Base-by-base conservation (phyloP, 2,329 filamentous ascomycete genomes). In the Fusarium sp. region DNA sequence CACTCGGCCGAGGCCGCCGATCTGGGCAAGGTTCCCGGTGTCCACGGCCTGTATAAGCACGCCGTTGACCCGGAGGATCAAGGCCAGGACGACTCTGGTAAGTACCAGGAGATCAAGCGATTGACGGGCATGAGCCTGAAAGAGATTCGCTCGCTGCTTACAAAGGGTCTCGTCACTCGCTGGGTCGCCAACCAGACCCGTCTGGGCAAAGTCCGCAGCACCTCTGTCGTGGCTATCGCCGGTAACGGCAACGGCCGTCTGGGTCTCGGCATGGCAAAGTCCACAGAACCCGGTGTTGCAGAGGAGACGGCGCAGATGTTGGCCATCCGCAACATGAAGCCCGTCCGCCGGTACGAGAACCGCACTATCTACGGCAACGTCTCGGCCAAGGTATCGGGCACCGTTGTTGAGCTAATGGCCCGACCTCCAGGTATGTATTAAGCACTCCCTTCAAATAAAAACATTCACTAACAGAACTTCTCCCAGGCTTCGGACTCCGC, bases 281-380 rank as follows among this genome's bases (percentile, higher is more conserved):
- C 93, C 11, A 90, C 92, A 32, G 95, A 98, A 83, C 79, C 86
- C 1, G 85, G 87, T 35, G 90, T 94, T 68, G 94, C 94, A 1
- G 82, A 85, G 43, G 85, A 88, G 73, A 95, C 97, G 85, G 93
- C 95, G 52, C 90, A 90, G 83, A 90, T 95, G 85, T 88, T 92
- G 74, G 96, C 97, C 27, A 94, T 98, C 77, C 89, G 93, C 80
- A 98, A 97, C 86, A 95, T 99, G 94, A 90, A 91, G 86, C 95
- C 97, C n/a, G 91, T 99, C 65, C 90, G 91, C 59, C 89, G 96
- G 67, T 99, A 98, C 81, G 97, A 99, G 87, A 89, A 95, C 78
- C 88, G 97, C 71, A 99, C 97, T 14, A 97, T 98, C 63, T 98
- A 90, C 84, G 97, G 97, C 66, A 91, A 95, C 73, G 90, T 97